Evolutionary conservation across 805 yeast species (phyloP), one percentile per base, ranked within the genome.

Genomic region (Saccharomycopsis sp.): DNA sequence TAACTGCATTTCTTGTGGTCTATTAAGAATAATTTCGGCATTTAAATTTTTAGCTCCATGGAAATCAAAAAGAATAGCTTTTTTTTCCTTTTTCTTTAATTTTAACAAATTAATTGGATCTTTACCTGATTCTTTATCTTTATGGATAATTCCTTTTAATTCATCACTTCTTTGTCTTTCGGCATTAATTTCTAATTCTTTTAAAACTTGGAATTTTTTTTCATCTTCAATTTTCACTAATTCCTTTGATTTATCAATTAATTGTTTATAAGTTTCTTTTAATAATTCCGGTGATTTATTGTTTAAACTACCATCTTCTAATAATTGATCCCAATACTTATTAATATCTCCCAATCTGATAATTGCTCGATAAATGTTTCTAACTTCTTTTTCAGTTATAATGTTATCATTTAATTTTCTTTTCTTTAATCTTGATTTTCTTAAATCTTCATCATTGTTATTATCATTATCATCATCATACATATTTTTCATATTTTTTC

Each of bases 11-110:
- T 92, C 96, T n/a, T 68, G 72, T 0, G 96, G 95, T 50, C 98
- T 75, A 45, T 77, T 74, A 12, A 87, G 50, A 14, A 92, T 70
- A 37, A 85, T 66, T 58, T 92, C 98, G 0, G 98, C 97, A 61
- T 92, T 92, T 52, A 92, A 63, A 49, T 80, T 80, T 58, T 84
- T 83, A 34, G 88, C 95, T 31, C 87, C 89, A 45, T 78, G 79
- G 59, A 79, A 87, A 49, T 86, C 94, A 58, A 92, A 88, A 36
- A 89, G 61, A 14, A 87, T 79, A 0, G 96, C 96, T 59, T 82
- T 85, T 60, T 85, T 82, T 53, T 88, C 96, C 55, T 78, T 81
- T 59, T 79, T 75, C 54, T 81, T 80, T 33, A 74, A 68, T 28
- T 75, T 59, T 70, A 78, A 69, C 36, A 68, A 58, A 0, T 79